Evolutionary conservation across 2,329 filamentous ascomycete species (phyloP), one percentile per base, ranked within the genome.

Genomic region (Aureobasidium namibiae): DNA sequence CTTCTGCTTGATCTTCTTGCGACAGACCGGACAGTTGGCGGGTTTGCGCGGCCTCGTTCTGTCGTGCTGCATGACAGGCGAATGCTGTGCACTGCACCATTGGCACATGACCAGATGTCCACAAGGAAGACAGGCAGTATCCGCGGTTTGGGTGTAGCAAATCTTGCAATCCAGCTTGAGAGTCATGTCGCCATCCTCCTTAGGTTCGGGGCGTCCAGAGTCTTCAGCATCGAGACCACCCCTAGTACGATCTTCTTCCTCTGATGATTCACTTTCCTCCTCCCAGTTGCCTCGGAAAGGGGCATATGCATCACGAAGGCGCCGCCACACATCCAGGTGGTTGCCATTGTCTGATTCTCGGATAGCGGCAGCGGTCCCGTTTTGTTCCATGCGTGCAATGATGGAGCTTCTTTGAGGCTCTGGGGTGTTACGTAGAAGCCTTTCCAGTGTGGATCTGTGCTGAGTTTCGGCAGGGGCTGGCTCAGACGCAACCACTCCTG

Each of bases 31-130:
- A 66, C 77, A 79, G 42, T 71, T 73, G 4, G 69, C 71, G 16
- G 70, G 66, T n/a, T 64, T 53, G 36, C 65, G 63, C 18, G 76
- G 76, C 33, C 74, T 66, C n/a, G 71, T 74, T 36, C 63, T 62
- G 64, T 77, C 74, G 29, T 69, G 65, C 59, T 72, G 67, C 65
- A 72, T 72, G 1, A 74, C 70, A 2, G 79, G 79, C 34, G 78
- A 72, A 45, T 77, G 74, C 52, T 78, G 73, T 52, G 80, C 77
- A 3, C 78, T 78, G 63, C 80, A 82, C 79, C 79, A 82, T 39
- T 74, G 69, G 65, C 80, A 82, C 72, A 82, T 78, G 34, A 78
- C 73, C 62, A 81, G 72, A 66, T 82, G 80, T 0, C 80, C 80
- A 61, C 80, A 83, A 0, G 80, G 80, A 36, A 82, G 64, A 18